Conservation (phyloP, 345 rosid genomes). For the Corymbia maculata region DNA sequence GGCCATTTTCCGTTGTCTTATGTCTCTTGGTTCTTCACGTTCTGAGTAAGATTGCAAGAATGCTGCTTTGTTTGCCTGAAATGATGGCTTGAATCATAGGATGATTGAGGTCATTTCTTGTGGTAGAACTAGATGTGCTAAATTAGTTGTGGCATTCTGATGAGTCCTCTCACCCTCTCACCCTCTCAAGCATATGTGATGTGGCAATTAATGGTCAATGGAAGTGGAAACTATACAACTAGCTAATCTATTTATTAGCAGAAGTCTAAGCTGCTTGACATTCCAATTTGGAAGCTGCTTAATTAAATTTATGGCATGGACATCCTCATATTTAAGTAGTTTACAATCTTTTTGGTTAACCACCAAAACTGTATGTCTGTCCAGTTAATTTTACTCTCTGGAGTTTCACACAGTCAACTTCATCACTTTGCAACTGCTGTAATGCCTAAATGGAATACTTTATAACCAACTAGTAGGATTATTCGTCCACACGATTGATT, state of each 20-base stretch:
- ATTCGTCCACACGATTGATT: background rate
- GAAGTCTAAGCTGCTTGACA: background rate
- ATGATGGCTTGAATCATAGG: background rate
- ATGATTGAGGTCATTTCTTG: background rate
- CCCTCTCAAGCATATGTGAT: background rate
- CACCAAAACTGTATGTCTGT: background rate
- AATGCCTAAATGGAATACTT: background rate
- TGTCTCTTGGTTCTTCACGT: slow-evolving; percentile 81
- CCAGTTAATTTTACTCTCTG: background rate
- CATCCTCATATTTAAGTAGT: background rate
- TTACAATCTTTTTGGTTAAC: background rate
- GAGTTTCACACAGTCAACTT: background rate
- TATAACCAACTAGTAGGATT: background rate
- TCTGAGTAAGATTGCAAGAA: slow-evolving; percentile 47
- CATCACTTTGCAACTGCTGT: background rate
- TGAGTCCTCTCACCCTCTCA: background rate
- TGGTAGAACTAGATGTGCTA: background rate
- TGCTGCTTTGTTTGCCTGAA: background rate
- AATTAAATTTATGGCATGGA: background rate
- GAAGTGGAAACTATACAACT: background rate
- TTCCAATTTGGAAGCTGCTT: background rate
- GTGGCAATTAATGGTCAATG: background rate
- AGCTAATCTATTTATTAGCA: background rate
- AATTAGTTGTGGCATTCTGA: background rate
- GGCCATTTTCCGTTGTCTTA: slow-evolving; percentile 61